These are phyloP conservation scores for Trichosporon sp. DNA, from an alignment of 1,284 basidiomycete species.

Conservation along the genomic window DNA sequence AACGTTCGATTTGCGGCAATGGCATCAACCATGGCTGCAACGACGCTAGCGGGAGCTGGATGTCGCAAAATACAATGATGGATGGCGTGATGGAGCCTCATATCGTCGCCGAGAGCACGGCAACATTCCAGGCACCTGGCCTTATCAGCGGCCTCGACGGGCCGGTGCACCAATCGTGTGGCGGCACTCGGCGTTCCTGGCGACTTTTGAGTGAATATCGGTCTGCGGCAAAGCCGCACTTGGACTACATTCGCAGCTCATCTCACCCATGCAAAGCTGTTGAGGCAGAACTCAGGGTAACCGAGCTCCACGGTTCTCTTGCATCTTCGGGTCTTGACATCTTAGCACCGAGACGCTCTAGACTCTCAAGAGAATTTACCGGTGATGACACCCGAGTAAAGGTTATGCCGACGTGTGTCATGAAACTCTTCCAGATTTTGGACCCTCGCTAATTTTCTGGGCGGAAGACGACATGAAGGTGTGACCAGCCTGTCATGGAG, in stretches of 20 bases:
- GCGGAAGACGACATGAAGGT: constrained; percentile 1
- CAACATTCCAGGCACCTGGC: background rate
- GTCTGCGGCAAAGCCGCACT: too few species aligned
- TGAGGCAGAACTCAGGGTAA: background rate
- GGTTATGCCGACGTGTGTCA: background rate
- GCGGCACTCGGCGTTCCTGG: background rate
- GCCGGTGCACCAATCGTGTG: background rate
- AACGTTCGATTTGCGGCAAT: background rate
- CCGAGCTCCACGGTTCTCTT: background rate
- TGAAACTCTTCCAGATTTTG: background rate
- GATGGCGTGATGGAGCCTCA: constrained; percentile 2
- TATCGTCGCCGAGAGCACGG: background rate
- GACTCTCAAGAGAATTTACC: too few species aligned
- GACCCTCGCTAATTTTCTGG: background rate
- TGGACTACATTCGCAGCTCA: background rate
- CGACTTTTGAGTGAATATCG: background rate
- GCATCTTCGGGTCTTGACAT: background rate
- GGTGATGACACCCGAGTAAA: background rate
- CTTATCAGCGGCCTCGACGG: background rate
- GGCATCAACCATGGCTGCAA: background rate
- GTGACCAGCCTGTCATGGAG: background rate
- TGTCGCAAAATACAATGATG: background rate
- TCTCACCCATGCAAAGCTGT: background rate
- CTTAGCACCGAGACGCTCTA: background rate
- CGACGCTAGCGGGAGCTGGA: background rate